Base-by-base conservation (phyloP, 2,329 filamentous ascomycete genomes). In the Mollisia scopiformis region DNA sequence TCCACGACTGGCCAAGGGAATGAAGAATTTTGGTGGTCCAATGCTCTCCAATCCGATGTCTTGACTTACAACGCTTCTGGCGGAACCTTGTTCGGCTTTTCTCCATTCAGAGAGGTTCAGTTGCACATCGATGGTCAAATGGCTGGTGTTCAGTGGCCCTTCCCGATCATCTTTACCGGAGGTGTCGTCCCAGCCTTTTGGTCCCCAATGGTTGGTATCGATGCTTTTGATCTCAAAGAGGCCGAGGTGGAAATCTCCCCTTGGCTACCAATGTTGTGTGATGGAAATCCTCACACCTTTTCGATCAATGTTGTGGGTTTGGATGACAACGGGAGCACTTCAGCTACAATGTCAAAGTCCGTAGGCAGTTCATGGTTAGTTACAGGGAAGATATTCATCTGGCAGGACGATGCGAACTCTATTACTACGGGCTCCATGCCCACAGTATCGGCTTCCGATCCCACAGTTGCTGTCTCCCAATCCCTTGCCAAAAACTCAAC, bases 1-100 rank as follows among this genome's bases (percentile, higher is more conserved):
- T 85, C 88, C 6, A 88, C 91, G 8, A 91, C 87, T 63, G 91
- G 90, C 0, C 91, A 94, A 72, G 82, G 81, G 0, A 76, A 80
- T 19, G 91, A 94, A 75, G 91, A 94, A 73, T 93, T 93, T 69
- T 94, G 91, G 90, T 94, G 89, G 86, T 84, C 82, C 61, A 93
- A 93, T 70, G 86, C 91, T 1, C 83, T 88, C 1, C 80, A 86
- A 30, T 83, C 82, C 10, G 83, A 86, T 63, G 78, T 78, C 2
- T 64, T 79, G 28, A 80, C 82, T 3, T 93, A 92, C 71, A 78
- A 80, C 5, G 72, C 74, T 16, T 80, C 79, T 1, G 79, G 81
- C 1, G 84, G 83, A 11, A 73, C 75, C 1, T 78, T 91, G 0
- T 84, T 84, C n/a, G 90, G 89, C 0, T 84, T 84, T 68, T 88